Percentiles rank a stretch among this genome's conserved stretches.
phyloP scores from a whole-genome alignment of 352 stramenopile genomes.

The Phytophthora chlamydospora region DNA sequence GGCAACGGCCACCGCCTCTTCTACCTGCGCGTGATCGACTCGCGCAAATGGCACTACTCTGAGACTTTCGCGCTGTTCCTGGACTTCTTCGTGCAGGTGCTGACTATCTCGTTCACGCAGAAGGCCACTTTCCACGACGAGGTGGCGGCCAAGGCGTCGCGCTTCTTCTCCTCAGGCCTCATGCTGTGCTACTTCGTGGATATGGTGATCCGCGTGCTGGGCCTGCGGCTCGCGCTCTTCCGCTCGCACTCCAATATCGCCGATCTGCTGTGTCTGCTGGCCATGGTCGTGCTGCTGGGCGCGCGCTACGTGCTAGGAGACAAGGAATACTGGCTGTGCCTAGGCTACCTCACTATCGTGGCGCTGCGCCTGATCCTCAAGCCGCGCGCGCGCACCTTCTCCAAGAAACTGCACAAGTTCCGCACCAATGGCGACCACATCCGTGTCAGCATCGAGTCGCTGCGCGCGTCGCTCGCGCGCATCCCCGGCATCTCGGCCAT shows the following conservation, averaged over 20 bases:
- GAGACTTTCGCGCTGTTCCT: slow-evolving; percentile 86
- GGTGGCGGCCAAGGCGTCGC: slow-evolving; percentile 69
- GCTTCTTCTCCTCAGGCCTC: slow-evolving; percentile 74
- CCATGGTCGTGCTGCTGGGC: slow-evolving; percentile 62
- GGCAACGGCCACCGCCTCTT: slow-evolving; percentile 76
- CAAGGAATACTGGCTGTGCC: slow-evolving; percentile 73
- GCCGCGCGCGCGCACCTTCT: slow-evolving; percentile 81
- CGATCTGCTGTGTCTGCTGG: slow-evolving; percentile 74
- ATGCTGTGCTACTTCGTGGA: slow-evolving; percentile 87
- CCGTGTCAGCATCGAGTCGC: slow-evolving; percentile 85
- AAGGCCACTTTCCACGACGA: slow-evolving; percentile 65
- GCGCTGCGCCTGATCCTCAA: slow-evolving; percentile 85
- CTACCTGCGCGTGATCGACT: slow-evolving; percentile 85
- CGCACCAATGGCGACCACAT: slow-evolving; percentile 86
- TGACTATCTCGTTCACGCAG: slow-evolving; percentile 81
- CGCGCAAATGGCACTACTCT: slow-evolving; percentile 89
- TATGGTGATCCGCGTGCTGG: slow-evolving; percentile 80
- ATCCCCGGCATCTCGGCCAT: slow-evolving; percentile 85
- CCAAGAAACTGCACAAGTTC: slow-evolving; percentile 91
- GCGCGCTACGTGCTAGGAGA: slow-evolving; percentile 59
- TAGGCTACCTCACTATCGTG: slow-evolving; percentile 72
- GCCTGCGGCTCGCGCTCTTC: slow-evolving; percentile 75
- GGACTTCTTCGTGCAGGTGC: slow-evolving; percentile 87
- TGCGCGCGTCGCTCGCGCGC: slow-evolving; percentile 75
- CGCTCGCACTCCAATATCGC: slow-evolving; percentile 85